phyloP scores from a whole-genome alignment of 1,284 basidiomycete genomes.

The Veloporphyrellus conicus region DNA sequence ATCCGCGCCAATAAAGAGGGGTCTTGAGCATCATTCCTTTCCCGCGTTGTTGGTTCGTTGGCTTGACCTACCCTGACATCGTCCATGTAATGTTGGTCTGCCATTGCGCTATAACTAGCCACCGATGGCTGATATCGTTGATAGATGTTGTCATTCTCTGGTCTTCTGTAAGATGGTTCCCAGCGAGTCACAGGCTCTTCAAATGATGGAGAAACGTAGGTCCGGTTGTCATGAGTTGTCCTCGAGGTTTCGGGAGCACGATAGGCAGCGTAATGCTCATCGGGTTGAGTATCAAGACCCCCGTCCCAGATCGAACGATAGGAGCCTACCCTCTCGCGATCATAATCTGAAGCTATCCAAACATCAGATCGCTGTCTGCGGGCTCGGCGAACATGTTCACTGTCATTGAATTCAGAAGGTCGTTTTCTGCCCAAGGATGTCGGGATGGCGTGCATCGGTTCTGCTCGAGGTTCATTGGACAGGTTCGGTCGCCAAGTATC shows the following conservation, averaged over 20 bases:
- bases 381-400: constrained; percentile 18
- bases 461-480: constrained; percentile 11
- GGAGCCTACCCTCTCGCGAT: constrained; percentile 10
- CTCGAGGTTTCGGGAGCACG: constrained; percentile 12
- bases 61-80: constrained; percentile 4
- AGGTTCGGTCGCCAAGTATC: constrained; percentile 10
- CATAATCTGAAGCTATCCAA: constrained; percentile 19
- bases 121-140: constrained; percentile 11
- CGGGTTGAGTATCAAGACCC: constrained; percentile 12
- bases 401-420: constrained; percentile 17
- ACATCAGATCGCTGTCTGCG: constrained; percentile 24
- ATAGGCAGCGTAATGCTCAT: constrained; percentile 13
- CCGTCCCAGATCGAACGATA: constrained; percentile 13
- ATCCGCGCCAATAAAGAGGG: constrained; percentile 27
- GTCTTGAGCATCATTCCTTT: constrained; percentile 15
- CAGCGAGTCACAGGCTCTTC: constrained; percentile 3
- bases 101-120: background rate
- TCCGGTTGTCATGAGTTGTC: constrained; percentile 9
- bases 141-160: constrained; percentile 14
- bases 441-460: constrained; percentile 15
- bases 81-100: constrained; percentile 7
- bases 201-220: background rate
- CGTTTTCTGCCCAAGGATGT: constrained; percentile 25
- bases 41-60: constrained; percentile 17
- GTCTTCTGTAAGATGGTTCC: constrained; percentile 14